These are phyloP conservation scores for sorghum (Sorghum bicolor) DNA, from an alignment of 176 grass and related monocot species.

Conservation along the genomic window Sorghum_bicolor_NCBIv3 NC_012878.2:11620001-11620500, in stretches of 20 bases:
- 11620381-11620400: neutral
- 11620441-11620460: too few relatives aligned
- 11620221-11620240: neutral
- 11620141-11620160: neutral
- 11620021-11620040: neutral
- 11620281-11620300: neutral
- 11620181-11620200: neutral
- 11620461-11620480: too few relatives aligned
- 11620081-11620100: neutral
- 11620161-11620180: neutral
- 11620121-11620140: neutral
- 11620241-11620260: neutral
- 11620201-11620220: neutral
- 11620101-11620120: too few relatives aligned
- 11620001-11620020: too few relatives aligned
- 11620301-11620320: neutral
- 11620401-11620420: neutral
- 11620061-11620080: neutral
- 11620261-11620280: neutral
- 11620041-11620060: neutral
- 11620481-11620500: too few relatives aligned
- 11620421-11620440: neutral
- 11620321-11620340: neutral
- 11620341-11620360: neutral
- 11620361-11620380: neutral